Conservation (phyloP, 805 yeast species). For the Vanderwaltozyma verrucispora region DNA sequence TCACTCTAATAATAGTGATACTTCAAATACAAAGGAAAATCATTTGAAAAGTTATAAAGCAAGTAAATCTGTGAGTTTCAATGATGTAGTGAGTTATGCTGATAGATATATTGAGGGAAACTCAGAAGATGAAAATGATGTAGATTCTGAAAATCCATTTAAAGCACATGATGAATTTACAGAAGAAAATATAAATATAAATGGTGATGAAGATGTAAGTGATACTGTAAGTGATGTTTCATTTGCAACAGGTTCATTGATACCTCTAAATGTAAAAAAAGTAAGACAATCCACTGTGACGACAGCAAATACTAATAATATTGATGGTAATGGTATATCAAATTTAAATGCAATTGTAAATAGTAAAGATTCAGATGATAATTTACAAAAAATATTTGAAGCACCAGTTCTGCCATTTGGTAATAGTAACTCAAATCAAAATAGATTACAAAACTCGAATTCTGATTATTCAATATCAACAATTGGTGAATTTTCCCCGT, state of each 20-base stretch:
- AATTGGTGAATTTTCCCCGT: conserved; percentile 38
- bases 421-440: conserved; percentile 1
- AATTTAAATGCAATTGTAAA: too few relatives aligned
- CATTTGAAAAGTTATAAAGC: background rate
- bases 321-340: too few relatives aligned
- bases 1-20: conserved; percentile 2
- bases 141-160: conserved; percentile 10
- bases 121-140: conserved; percentile 19
- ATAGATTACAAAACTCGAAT: conserved; percentile 22
- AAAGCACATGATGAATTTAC: conserved; percentile 28
- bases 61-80: conserved; percentile 27
- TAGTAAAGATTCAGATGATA: too few relatives aligned
- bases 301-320: conserved; percentile 2
- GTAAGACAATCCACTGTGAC: conserved; percentile 3
- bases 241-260: conserved; percentile 20
- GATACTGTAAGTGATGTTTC: conserved; percentile 29
- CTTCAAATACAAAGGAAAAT: background rate
- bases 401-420: conserved; percentile 25
- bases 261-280: conserved; percentile 22
- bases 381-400: conserved; percentile 17
- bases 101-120: conserved; percentile 20
- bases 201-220: conserved; percentile 19
- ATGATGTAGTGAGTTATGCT: conserved; percentile 26
- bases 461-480: conserved; percentile 31
- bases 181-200: conserved; percentile 27